phyloP scores from a whole-genome alignment of 2,329 filamentous ascomycete species.

The Colletotrichum sp. region DNA sequence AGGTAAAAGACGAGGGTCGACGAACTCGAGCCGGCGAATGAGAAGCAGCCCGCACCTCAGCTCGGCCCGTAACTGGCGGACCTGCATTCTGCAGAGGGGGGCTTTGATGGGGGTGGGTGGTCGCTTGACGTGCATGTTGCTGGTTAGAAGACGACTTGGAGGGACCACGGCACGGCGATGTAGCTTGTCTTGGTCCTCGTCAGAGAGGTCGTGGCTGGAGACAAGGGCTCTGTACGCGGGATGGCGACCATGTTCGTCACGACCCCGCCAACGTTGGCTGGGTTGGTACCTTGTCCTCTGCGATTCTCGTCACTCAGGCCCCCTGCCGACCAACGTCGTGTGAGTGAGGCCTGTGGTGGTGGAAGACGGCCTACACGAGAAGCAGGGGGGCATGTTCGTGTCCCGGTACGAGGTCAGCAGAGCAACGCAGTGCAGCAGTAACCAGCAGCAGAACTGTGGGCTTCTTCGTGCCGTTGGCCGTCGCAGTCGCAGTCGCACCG shows the following conservation, averaged over 20 bases:
- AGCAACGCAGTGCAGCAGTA: background rate
- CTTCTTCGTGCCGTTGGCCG: background rate
- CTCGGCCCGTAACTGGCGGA: slow-evolving; percentile 1
- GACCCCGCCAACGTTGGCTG: background rate
- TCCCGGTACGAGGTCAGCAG: background rate
- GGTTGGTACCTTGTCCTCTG: background rate
- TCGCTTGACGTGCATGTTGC: slow-evolving; percentile 21
- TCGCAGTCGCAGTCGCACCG: background rate
- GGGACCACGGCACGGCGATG: background rate
- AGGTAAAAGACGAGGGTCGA: background rate
- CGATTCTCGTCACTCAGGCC: background rate
- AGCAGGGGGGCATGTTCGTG: background rate
- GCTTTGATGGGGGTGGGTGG: slow-evolving; percentile 8
- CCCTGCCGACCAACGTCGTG: background rate
- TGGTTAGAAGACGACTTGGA: background rate
- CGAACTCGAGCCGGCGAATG: slow-evolving; percentile 7
- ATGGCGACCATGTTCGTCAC: slow-evolving; percentile 6
- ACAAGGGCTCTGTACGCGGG: slow-evolving; percentile 1
- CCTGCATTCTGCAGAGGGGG: background rate
- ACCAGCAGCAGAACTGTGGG: background rate
- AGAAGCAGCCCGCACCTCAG: slow-evolving; percentile 3
- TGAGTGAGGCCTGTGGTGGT: background rate
- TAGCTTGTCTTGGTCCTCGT: slow-evolving; percentile 8
- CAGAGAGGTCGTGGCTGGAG: background rate
- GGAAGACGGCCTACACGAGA: background rate